Base-by-base conservation (phyloP, 2,329 filamentous ascomycete species). In the Parasarocladium wereldwijsianum region DNA sequence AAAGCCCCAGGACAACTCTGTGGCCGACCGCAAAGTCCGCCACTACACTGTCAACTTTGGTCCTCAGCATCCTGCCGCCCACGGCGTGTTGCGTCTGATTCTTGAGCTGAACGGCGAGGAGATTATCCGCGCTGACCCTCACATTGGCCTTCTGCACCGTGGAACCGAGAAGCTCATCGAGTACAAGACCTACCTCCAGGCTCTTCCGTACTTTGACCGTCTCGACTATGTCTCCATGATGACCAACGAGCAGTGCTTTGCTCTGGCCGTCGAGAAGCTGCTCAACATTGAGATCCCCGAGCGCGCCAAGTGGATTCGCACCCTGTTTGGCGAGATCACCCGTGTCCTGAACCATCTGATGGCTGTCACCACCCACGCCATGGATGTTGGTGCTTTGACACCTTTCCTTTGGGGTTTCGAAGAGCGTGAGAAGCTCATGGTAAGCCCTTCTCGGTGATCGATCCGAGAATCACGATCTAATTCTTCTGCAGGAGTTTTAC, bases 1-100 rank as follows among this genome's bases (percentile, higher is more conserved):
- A 21, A 58, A 61, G 45, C 49, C 53, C 39, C 51, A 52, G 42
- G 61, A 67, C 40, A 60, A 57, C 43, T 60, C 56, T 34, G 52
- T 70, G 38, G 55, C 51, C 38, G 54, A 60, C 58, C 78, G 87
- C 57, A 96, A 94, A 70, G 80, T 98, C 54, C 76, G 90, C 43
- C 90, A 98, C 62, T 98, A 98, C 64, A 98, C 90, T 6, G 87
- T 98, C 65, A 98, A 98, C 68, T 98, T 98, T 49, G 90, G 90
- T 33, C 90, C 90, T 40, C 90, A 98, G 68, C 90, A 98, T 66
- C 90, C 90, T 22, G 90, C 90, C 41, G 92, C 90, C 46, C 90
- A 98, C 71, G 90, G 90, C 50, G 90, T 98, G 73, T 62, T 98
- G 60, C 84, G 90, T 32, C 62, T 98, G 60, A 98, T 98, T 65